phyloP scores from a whole-genome alignment of 768 basidiomycete species.

The Kwoniella sp. region DNA sequence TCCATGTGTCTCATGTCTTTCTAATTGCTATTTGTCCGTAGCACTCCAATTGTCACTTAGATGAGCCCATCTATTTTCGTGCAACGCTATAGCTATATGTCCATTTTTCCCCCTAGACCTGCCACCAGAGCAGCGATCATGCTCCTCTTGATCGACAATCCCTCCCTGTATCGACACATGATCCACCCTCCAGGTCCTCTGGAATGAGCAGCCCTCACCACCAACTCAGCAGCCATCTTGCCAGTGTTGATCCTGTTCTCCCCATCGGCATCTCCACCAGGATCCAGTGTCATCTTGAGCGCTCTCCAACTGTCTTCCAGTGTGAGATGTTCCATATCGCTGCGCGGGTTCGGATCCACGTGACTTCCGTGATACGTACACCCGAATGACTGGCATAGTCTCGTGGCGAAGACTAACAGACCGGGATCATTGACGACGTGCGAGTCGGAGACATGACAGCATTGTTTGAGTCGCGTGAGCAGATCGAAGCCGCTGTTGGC shows the following conservation, averaged over 20 bases:
- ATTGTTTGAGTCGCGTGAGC: slow-evolving; percentile 49
- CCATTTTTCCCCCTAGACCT: slow-evolving; percentile 48
- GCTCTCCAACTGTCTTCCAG: slow-evolving; percentile 50
- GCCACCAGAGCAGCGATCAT: slow-evolving; percentile 43
- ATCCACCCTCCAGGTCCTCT: slow-evolving; percentile 42
- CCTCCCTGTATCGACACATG: slow-evolving; percentile 47
- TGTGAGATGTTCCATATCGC: slow-evolving; percentile 40
- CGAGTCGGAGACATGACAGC: slow-evolving; percentile 53
- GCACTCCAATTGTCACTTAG: too few relatives aligned
- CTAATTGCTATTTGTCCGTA: too few relatives aligned
- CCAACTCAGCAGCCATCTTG: slow-evolving; percentile 53
- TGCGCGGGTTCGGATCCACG: slow-evolving; percentile 21
- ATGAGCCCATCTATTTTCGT: too few relatives aligned
- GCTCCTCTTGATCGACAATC: slow-evolving; percentile 46
- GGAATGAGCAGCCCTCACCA: slow-evolving; percentile 41
- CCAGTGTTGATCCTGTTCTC: slow-evolving; percentile 54
- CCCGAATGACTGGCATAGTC: slow-evolving; percentile 51
- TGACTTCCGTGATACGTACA: slow-evolving; percentile 44
- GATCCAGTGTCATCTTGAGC: slow-evolving; percentile 43
- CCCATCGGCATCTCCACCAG: slow-evolving; percentile 48
- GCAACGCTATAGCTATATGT: too few relatives aligned
- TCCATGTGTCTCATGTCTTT: too few relatives aligned
- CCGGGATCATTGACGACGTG: slow-evolving; percentile 54
- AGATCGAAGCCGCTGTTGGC: slow-evolving; percentile 43
- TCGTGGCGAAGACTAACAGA: slow-evolving; percentile 51